phyloP scores from a whole-genome alignment of 371 early-diverging fungal species.

The Mortierella sp. region DNA sequence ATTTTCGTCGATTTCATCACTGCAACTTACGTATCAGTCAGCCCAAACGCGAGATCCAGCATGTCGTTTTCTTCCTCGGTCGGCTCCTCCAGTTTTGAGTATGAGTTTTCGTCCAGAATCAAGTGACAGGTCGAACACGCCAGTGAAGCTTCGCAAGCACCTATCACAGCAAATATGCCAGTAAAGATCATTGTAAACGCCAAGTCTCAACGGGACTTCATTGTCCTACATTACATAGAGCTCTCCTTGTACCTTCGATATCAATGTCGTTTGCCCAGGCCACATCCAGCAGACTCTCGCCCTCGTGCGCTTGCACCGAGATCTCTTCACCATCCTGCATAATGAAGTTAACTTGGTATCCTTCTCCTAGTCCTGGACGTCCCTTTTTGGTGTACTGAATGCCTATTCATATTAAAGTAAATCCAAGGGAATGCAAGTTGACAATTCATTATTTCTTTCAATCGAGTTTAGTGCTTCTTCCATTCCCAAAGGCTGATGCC shows the following conservation, averaged over 20 bases:
- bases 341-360: constrained; percentile 67
- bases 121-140: constrained; percentile 99
- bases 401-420: constrained; percentile 7
- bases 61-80: constrained; percentile 99
- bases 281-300: constrained; percentile 92
- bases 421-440: not conserved
- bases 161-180: constrained; percentile 4
- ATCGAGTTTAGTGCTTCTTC: no score
- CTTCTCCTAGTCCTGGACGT: constrained; percentile 49
- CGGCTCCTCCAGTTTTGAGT: constrained; percentile 91
- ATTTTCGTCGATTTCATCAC: not conserved
- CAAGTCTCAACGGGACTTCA: no score
- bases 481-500: no score
- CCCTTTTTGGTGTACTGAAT: constrained; percentile 26
- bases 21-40: constrained; percentile 84
- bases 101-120: constrained; percentile 88
- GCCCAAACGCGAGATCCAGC: constrained; percentile 98
- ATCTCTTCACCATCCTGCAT: constrained; percentile 84
- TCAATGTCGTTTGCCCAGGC: constrained; percentile 98
- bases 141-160: constrained; percentile 98
- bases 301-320: constrained; percentile 81
- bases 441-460: no score
- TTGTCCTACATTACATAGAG: no score
- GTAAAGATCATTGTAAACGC: no score
- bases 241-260: constrained; percentile 75